These are phyloP conservation scores for Capsella rubella DNA, from an alignment of 441 rosid genomes.

Conservation along the genomic window DNA sequence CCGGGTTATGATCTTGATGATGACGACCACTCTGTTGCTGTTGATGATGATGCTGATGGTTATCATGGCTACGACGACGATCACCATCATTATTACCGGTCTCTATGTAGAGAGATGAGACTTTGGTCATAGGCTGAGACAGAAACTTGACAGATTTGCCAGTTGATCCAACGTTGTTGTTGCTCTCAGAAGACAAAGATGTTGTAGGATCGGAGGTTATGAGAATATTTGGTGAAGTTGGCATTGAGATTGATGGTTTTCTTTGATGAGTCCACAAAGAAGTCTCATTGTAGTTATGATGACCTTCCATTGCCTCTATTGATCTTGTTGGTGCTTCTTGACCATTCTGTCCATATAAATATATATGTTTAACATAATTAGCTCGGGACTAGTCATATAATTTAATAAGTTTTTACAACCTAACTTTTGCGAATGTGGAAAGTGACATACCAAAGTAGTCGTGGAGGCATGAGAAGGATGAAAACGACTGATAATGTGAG, in stretches of 20 bases:
- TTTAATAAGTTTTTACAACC: background rate
- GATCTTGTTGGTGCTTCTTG: constrained; percentile 41
- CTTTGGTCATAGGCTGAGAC: constrained; percentile 47
- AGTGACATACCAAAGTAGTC: constrained; percentile 36
- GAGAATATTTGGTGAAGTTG: constrained; percentile 45
- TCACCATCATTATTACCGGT: constrained; percentile 13
- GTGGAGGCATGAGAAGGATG: constrained; percentile 47
- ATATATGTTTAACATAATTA: constrained; percentile 1
- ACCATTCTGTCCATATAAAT: constrained; percentile 10
- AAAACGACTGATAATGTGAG: constrained; percentile 40
- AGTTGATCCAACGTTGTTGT: constrained; percentile 20
- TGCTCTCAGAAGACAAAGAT: constrained; percentile 34
- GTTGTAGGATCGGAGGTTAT: constrained; percentile 28
- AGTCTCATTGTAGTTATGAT: constrained; percentile 21
- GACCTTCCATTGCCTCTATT: constrained; percentile 30
- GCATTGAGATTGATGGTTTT: constrained; percentile 47
- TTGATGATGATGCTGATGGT: constrained; percentile 14
- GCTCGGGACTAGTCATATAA: background rate
- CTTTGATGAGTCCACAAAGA: constrained; percentile 43
- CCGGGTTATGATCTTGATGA: constrained; percentile 39
- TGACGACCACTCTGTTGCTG: constrained; percentile 21
- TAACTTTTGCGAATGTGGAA: constrained; percentile 25
- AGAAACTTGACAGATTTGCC: constrained; percentile 44
- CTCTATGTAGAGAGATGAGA: constrained; percentile 41
- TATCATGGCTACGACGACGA: constrained; percentile 9